Percentiles rank a stretch among this genome's conserved stretches.
Evolutionary conservation across 225 moss, liverwort and hornwort species (phyloP).

Genomic region (Pseudoscleropodium purum): DNA sequence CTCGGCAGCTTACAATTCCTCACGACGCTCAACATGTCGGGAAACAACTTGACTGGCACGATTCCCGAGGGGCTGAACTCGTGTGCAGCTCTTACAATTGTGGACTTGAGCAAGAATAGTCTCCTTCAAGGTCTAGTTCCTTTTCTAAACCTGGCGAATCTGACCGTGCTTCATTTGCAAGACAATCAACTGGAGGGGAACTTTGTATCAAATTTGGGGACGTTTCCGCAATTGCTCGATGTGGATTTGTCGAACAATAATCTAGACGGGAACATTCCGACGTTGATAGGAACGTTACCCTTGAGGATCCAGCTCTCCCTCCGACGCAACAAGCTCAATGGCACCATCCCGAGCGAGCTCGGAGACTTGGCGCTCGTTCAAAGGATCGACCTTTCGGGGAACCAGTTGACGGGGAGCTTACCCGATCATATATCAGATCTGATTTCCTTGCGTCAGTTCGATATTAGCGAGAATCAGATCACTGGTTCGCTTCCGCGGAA

Average conservation of each 20-base stretch:
- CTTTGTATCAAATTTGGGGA: not conserved
- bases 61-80: slow-evolving; percentile 4
- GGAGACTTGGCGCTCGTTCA: not conserved
- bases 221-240: not conserved
- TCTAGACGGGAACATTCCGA: slow-evolving; percentile 5
- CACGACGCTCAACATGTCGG: slow-evolving; percentile 22
- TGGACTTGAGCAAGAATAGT: slow-evolving; percentile 21
- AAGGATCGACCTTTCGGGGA: slow-evolving; percentile 17
- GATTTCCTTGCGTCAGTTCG: slow-evolving; percentile 2
- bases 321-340: slow-evolving; percentile 11
- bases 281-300: not conserved
- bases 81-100: not conserved
- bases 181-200: slow-evolving; percentile 14
- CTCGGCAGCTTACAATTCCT: slow-evolving; percentile 7
- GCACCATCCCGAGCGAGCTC: slow-evolving; percentile 1
- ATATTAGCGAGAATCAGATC: slow-evolving; percentile 15
- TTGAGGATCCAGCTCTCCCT: slow-evolving; percentile 1
- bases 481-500: slow-evolving; percentile 6
- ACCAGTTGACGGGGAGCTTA: slow-evolving; percentile 22
- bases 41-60: slow-evolving; percentile 9
- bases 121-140: not conserved
- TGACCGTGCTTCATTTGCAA: slow-evolving; percentile 18
- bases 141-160: not conserved
- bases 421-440: not conserved
- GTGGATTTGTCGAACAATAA: slow-evolving; percentile 28